Evolutionary conservation across 2,329 filamentous ascomycete genomes (phyloP), one percentile per base, ranked within the genome.

Genomic region (Nemania diffusa): DNA sequence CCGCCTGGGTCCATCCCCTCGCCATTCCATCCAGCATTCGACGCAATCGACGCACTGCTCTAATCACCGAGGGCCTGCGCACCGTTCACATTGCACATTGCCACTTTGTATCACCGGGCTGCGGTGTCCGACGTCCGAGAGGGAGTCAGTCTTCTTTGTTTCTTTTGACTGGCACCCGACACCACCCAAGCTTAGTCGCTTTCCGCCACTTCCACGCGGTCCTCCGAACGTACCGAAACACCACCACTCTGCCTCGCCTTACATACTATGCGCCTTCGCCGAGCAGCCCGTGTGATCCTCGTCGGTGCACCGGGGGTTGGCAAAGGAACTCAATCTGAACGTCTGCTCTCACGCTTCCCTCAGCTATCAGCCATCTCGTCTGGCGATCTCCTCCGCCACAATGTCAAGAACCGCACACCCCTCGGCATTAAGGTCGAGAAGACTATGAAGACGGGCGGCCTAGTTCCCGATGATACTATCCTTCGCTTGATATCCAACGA

Each of bases 271-370:
- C 85, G 88, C 82, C 88, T 97, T 76, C 87, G 86, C 72, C 90
- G 87, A 81, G 95, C 96, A 65, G 96, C 96, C 62, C 92, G 96
- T 70, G 91, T 98, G 71, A 98, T 99, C 77, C 89, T 99, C 73
- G 89, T 99, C 74, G 96, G 96, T 74, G 94, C 95, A 59, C 96
- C 96, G n/a, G 94, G 94, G 65, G 96, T 97, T 64, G 96, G 96
- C 70, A 99, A 99, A 81, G 96, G 95, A 70, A 99, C 96, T 2
- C 96, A 99, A 83, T 93, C 93, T 58, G 92, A 97, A 79, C 90
- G 96, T 69, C 85, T 99, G 69, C 90, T 98, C 73, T 84, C 90
- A 73, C 90, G 92, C 72, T 99, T 96, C 78, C 93, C 94, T 3
- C 92, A 97, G 77, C 85, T 99, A 53, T 91, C 93, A 60, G 91